These are phyloP conservation scores for Rhodotorula kratochvilovae DNA, from an alignment of 768 basidiomycete genomes.

Conservation along the genomic window DNA sequence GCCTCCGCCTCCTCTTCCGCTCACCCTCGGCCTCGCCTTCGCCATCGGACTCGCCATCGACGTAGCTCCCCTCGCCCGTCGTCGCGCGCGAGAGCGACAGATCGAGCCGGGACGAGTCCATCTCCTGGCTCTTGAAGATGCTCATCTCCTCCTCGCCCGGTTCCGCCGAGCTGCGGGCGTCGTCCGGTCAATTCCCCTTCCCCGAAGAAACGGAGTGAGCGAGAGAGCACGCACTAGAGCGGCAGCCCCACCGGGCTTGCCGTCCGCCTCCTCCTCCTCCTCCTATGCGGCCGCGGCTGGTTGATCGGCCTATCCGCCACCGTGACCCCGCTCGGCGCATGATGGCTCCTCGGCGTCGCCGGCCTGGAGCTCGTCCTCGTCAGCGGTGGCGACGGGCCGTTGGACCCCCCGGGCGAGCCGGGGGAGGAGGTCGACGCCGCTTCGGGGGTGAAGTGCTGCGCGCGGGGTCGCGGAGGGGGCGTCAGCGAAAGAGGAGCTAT, in stretches of 20 bases:
- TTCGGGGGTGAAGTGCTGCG: background rate
- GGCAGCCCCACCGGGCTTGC: conserved; percentile 28
- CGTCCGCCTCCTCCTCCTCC: conserved; percentile 21
- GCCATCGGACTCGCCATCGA: background rate
- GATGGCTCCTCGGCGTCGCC: conserved; percentile 15
- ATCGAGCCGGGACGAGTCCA: conserved; percentile 1
- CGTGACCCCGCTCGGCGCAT: conserved; percentile 24
- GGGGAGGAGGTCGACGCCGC: background rate
- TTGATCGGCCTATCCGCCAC: conserved; percentile 21
- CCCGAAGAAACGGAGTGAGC: no score
- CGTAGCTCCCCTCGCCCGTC: background rate
- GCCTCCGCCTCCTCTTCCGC: background rate
- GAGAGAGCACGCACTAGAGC: conserved; percentile 12
- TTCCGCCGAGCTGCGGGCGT: conserved; percentile 1
- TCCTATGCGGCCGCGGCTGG: conserved; percentile 1
- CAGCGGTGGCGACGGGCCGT: background rate
- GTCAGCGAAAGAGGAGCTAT: background rate
- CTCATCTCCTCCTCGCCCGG: conserved; percentile 31
- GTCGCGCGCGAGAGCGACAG: conserved; percentile 5
- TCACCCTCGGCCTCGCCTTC: background rate
- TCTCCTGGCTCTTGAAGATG: conserved; percentile 15
- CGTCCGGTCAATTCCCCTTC: background rate
- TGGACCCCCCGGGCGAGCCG: background rate
- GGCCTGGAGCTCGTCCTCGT: background rate
- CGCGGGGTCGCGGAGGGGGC: accelerated